These are phyloP conservation scores for Chaetomidium leptoderma DNA, from an alignment of 495 filamentous ascomycete genomes.

Conservation along the genomic window DNA sequence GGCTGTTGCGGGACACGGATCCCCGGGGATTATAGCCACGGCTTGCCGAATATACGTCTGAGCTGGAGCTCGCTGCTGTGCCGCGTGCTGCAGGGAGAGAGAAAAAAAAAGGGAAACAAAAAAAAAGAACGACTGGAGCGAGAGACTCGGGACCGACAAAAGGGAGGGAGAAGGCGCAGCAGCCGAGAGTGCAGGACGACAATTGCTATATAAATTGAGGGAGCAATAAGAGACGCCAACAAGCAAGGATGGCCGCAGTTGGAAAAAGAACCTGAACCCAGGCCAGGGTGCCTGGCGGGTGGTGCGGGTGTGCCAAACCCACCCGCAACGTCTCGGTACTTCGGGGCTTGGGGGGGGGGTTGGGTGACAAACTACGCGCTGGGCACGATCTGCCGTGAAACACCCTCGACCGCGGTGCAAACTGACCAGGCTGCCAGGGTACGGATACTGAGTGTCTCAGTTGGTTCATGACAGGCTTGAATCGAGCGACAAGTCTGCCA, in stretches of 20 bases:
- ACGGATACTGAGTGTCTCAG: too few species aligned
- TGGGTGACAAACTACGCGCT: neutral
- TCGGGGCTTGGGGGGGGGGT: neutral
- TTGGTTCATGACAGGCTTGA: too few species aligned
- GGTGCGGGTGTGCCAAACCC: neutral
- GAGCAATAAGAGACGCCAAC: neutral
- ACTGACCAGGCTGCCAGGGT: too few species aligned
- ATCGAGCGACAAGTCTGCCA: too few species aligned
- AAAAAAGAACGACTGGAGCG: neutral
- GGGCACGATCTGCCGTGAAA: neutral
- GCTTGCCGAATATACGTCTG: constrained; percentile 31
- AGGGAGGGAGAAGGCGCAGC: neutral
- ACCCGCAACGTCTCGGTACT: neutral
- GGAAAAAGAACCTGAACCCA: neutral
- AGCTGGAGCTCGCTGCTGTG: constrained; percentile 13
- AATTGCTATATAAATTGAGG: constrained; percentile 4
- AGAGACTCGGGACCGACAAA: neutral
- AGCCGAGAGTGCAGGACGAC: neutral
- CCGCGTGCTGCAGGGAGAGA: neutral
- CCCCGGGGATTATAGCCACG: constrained; percentile 20
- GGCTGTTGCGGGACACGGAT: constrained; percentile 22
- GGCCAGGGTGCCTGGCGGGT: neutral
- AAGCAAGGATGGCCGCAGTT: neutral
- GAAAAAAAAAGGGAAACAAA: neutral
- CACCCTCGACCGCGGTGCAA: neutral